Conservation (phyloP, 2,329 filamentous ascomycete species). For the Talaromyces sp. region DNA sequence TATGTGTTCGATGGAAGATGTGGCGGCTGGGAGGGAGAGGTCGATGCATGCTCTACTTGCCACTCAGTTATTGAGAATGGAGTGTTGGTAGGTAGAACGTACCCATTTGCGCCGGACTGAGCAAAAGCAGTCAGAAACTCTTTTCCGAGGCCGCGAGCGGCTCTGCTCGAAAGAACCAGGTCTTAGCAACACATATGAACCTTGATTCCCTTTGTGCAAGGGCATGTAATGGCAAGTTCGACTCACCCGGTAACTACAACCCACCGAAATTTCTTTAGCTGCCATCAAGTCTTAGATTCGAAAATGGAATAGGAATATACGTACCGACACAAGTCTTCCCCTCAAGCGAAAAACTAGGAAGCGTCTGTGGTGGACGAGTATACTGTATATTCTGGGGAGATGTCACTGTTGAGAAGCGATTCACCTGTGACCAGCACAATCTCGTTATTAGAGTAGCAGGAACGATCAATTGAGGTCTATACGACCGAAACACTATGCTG, state of each 20-base stretch:
- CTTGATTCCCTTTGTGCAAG: no score
- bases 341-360: slow-evolving; percentile 26
- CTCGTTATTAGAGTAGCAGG: neutral
- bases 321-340: slow-evolving; percentile 26
- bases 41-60: neutral
- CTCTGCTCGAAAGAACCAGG: no score
- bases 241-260: neutral
- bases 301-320: neutral
- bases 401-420: neutral
- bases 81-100: neutral
- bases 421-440: neutral
- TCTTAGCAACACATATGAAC: no score
- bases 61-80: neutral
- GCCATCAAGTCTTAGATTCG: neutral
- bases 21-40: neutral
- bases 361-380: slow-evolving; percentile 17
- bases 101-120: slow-evolving; percentile 15
- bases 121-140: slow-evolving; percentile 19
- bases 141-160: slow-evolving; percentile 18
- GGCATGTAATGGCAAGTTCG: neutral
- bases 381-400: neutral
- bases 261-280: neutral
- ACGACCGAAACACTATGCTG: neutral
- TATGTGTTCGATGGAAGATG: neutral
- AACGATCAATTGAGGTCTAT: neutral